These are phyloP conservation scores for Fusarium camptoceras DNA, from an alignment of 2,329 filamentous ascomycete genomes.

Conservation along the genomic window DNA sequence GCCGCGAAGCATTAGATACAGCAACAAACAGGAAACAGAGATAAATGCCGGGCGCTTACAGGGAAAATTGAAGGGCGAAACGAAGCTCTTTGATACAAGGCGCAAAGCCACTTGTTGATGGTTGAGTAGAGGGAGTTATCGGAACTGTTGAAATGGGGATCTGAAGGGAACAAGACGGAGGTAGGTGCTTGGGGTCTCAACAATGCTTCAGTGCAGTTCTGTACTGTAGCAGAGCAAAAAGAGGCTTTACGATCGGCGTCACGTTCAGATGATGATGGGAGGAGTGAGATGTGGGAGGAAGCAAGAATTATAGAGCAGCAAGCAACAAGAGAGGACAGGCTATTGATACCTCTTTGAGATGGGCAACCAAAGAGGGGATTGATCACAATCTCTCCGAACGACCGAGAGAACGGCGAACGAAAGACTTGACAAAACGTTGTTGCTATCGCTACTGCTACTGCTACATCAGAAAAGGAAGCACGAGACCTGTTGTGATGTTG, in stretches of 20 bases:
- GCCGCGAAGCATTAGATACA: slow-evolving; percentile 17
- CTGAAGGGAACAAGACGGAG: slow-evolving; percentile 17
- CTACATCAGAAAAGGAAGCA: slow-evolving; percentile 31
- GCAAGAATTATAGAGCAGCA: slow-evolving; percentile 29
- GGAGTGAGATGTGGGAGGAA: slow-evolving; percentile 31
- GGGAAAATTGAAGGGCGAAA: slow-evolving; percentile 34
- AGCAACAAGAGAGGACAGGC: slow-evolving; percentile 18
- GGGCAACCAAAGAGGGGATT: slow-evolving; percentile 14
- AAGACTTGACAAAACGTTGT: background rate
- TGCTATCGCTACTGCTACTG: slow-evolving; percentile 20
- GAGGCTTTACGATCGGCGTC: slow-evolving; percentile 35
- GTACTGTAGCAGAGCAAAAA: slow-evolving; percentile 14
- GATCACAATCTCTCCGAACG: slow-evolving; percentile 29
- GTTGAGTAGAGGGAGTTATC: slow-evolving; percentile 26
- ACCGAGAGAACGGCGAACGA: slow-evolving; percentile 34
- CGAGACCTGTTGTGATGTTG: slow-evolving; percentile 45
- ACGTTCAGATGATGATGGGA: slow-evolving; percentile 24
- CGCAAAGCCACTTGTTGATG: slow-evolving; percentile 27
- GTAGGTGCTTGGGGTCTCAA: slow-evolving; percentile 19
- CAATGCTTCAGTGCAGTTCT: slow-evolving; percentile 4
- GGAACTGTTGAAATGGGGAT: slow-evolving; percentile 16
- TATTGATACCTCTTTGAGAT: slow-evolving; percentile 33
- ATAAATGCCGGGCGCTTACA: slow-evolving; percentile 10
- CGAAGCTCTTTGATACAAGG: slow-evolving; percentile 15
- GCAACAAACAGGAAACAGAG: slow-evolving; percentile 3